These are phyloP conservation scores for Penicillium coprophilum DNA, from an alignment of 495 filamentous ascomycete genomes.

Conservation along the genomic window DNA sequence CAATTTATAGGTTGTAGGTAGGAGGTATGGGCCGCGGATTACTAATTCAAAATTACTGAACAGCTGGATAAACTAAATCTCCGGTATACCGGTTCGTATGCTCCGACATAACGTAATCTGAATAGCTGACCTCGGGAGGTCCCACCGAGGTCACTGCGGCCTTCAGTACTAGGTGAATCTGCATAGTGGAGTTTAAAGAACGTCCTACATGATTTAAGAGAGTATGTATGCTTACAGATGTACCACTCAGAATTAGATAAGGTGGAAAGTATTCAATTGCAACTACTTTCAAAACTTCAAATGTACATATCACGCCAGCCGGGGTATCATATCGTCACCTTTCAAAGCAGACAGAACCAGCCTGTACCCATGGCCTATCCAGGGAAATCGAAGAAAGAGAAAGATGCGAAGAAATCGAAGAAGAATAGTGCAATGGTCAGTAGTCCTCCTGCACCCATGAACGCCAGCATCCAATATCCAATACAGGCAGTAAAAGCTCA, in stretches of 20 bases:
- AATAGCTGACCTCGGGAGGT: slow-evolving; percentile 1
- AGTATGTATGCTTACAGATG: neutral
- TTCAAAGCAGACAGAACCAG: slow-evolving; percentile 24
- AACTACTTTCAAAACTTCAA: slow-evolving; percentile 11
- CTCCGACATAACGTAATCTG: slow-evolving; percentile 18
- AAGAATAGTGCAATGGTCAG: slow-evolving; percentile 8
- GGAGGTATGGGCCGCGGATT: no score
- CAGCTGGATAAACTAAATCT: no score
- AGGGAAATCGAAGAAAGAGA: slow-evolving; percentile 7
- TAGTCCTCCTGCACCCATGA: slow-evolving; percentile 10
- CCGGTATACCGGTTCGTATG: no score
- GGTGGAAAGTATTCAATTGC: slow-evolving; percentile 7
- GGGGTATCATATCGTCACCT: slow-evolving; percentile 35
- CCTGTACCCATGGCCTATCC: slow-evolving; percentile 16
- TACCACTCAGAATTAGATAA: neutral
- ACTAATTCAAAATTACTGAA: no score
- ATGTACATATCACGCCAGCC: slow-evolving; percentile 14
- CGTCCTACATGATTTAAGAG: neutral
- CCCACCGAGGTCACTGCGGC: neutral
- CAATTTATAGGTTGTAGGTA: no score
- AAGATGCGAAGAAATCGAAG: slow-evolving; percentile 8
- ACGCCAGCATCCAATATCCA: slow-evolving; percentile 21
- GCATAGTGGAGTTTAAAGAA: neutral
- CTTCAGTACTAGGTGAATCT: neutral
- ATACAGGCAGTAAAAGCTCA: slow-evolving; percentile 1